Evolutionary conservation across 179 eudicot genomes (phyloP).

Genomic region (Actinidia chinensis): DNA sequence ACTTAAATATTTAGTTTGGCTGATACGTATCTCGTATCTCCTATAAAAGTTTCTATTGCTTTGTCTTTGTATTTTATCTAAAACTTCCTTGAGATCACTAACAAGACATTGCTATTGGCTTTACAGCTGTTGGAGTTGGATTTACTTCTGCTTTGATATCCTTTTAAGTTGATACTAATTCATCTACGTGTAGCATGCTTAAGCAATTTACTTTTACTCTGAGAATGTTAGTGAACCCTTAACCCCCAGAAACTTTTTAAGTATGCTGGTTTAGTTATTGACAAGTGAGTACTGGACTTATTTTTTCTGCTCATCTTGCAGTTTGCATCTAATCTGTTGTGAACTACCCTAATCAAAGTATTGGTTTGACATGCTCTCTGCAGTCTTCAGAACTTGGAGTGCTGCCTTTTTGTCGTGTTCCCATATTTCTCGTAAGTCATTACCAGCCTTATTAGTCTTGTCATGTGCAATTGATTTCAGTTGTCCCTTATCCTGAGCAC

Average conservation of each 20-base stretch:
- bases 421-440: constrained; percentile 96
- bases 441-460: constrained; percentile 10
- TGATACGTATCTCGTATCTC: neutral
- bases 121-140: constrained; percentile 97
- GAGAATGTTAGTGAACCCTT: constrained; percentile 52
- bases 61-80: neutral
- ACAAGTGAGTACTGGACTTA: constrained; percentile 59
- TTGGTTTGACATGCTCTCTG: constrained; percentile 27
- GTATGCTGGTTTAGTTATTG: constrained; percentile 98
- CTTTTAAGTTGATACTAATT: constrained; percentile 40
- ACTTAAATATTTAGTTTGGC: neutral
- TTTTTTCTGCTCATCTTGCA: constrained; percentile 4
- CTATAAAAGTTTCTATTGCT: neutral
- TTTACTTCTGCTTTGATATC: constrained; percentile 97
- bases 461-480: constrained; percentile 6
- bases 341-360: constrained; percentile 18
- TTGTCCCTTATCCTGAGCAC: neutral
- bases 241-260: constrained; percentile 86
- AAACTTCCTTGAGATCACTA: constrained; percentile 12
- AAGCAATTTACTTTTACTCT: neutral
- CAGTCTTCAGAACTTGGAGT: constrained; percentile 99
- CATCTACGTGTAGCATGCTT: constrained; percentile 6
- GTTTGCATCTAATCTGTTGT: neutral
- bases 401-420: constrained; percentile 97
- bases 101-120: constrained; percentile 21